Percentiles rank a stretch among this genome's conserved stretches.
phyloP scores from a whole-genome alignment of 2,329 filamentous ascomycete species.

The Alternaria consortialis region DNA sequence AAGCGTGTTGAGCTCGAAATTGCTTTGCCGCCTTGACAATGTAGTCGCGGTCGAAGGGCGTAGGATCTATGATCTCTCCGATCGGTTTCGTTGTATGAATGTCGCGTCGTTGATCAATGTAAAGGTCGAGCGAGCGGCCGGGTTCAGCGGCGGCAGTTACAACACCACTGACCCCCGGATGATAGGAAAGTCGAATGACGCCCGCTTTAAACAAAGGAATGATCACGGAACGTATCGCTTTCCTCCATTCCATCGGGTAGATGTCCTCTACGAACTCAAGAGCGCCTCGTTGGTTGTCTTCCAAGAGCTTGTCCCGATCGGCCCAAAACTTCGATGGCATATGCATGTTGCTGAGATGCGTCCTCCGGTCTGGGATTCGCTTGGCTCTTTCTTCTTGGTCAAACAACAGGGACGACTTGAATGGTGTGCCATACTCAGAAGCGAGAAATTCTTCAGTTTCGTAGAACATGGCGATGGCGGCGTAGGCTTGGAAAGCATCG shows the following conservation, averaged over 20 bases:
- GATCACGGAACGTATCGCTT: conserved; percentile 54
- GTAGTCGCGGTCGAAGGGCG: conserved; percentile 39
- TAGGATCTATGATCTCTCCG: conserved; percentile 45
- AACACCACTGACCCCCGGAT: conserved; percentile 42
- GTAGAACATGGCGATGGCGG: conserved; percentile 30
- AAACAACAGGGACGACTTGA: conserved; percentile 51
- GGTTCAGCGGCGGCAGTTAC: conserved; percentile 53
- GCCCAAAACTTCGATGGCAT: conserved; percentile 52
- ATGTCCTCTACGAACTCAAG: conserved; percentile 30
- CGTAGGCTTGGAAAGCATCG: conserved; percentile 35
- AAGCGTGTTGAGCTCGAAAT: conserved; percentile 37
- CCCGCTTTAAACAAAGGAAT: conserved; percentile 57
- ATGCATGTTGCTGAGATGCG: conserved; percentile 50
- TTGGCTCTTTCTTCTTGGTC: conserved; percentile 54
- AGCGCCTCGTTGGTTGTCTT: conserved; percentile 12
- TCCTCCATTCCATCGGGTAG: conserved; percentile 54
- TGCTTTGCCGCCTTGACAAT: conserved; percentile 45
- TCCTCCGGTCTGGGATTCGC: conserved; percentile 50
- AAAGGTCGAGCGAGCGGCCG: conserved; percentile 45
- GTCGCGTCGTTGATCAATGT: conserved; percentile 48
- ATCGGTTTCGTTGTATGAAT: conserved; percentile 26
- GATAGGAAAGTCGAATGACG: conserved; percentile 50
- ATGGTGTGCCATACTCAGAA: conserved; percentile 44
- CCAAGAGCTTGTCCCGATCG: conserved; percentile 46
- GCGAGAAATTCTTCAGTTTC: conserved; percentile 48